These are phyloP conservation scores for Ophiocordyceps sinensis DNA, from an alignment of 2,329 filamentous ascomycete species.

Conservation along the genomic window DNA sequence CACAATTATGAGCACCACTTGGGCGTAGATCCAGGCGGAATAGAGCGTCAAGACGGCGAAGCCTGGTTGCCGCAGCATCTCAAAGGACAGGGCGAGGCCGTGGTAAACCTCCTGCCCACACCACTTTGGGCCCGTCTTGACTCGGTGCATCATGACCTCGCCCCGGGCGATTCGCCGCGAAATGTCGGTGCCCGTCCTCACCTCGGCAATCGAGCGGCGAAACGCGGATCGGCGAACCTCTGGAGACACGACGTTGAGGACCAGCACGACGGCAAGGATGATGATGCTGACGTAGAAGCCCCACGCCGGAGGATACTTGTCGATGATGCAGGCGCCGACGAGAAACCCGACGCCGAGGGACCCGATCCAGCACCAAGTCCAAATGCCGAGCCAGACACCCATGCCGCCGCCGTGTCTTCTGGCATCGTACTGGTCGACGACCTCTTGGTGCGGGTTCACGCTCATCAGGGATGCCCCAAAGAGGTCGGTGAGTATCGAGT, in stretches of 20 bases:
- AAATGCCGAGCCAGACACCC: conserved; percentile 65
- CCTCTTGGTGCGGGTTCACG: conserved; percentile 55
- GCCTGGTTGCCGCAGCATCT: conserved; percentile 62
- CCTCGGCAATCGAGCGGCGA: conserved; percentile 52
- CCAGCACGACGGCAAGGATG: conserved; percentile 46
- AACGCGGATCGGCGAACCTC: conserved; percentile 58
- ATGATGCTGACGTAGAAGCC: conserved; percentile 64
- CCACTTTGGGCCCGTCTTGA: conserved; percentile 56
- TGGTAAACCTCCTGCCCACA: conserved; percentile 67
- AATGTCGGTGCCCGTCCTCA: conserved; percentile 36
- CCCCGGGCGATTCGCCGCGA: conserved; percentile 51
- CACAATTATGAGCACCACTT: conserved; percentile 58
- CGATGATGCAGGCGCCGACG: conserved; percentile 56
- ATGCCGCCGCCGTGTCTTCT: conserved; percentile 64
- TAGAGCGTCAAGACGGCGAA: conserved; percentile 63
- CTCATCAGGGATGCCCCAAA: conserved; percentile 67
- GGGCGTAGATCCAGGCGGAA: conserved; percentile 63
- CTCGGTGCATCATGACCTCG: conserved; percentile 63
- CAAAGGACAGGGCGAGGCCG: conserved; percentile 47
- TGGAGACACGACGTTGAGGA: conserved; percentile 57
- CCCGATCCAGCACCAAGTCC: conserved; percentile 65
- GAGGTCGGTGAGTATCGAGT: conserved; percentile 56
- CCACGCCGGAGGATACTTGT: conserved; percentile 49
- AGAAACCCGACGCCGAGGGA: conserved; percentile 60
- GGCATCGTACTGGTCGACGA: conserved; percentile 52